Evolutionary conservation across 805 yeast species (phyloP), one percentile per base, ranked within the genome.

Genomic region (Teunomyces gatunensis): DNA sequence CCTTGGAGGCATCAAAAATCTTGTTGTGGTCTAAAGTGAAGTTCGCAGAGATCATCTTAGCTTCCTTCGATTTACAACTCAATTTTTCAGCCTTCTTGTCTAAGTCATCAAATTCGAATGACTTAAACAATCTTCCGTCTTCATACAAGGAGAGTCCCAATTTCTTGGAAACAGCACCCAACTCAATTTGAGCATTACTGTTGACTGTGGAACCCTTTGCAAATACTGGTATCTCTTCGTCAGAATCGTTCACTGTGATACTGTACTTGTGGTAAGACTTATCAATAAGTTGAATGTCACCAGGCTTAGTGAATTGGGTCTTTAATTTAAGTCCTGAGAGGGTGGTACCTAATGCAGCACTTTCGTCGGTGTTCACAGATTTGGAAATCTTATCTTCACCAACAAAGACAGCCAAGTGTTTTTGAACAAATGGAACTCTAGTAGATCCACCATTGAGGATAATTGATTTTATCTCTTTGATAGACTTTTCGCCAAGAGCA

Each of bases 301-400:
- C 80, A 5, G 87, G 75, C 54, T 83, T 80, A 64, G 83, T 85
- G 57, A 83, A 77, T 34, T 81, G 77, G n/a, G 89, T 81, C 33
- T 89, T 71, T 42, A 81, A 75, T 45, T 63, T 64, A 35, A 89
- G 85, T 17, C 94, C 98, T 54, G 90, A 79, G 33, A 87, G 71
- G n/a, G 96, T 82, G 2, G 95, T 81, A 43, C 99, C 99, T 57
- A 88, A 75, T 11, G 89, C 96, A 45, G 89, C 89, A 39, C 97
- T 84, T 70, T 94, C 99, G 67, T 94, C 99, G 0, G 99, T 94
- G 65, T 94, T 94, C 39, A 94, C 95, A 44, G 85, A 88, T 64
- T 85, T 89, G 18, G 96, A 77, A 34, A 91, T 73, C 51, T 61
- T 69, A 2, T 80, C 84, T 15, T 80, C 80, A 0, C 85, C 89